Conservation (phyloP, 139 green algal species). For the Ettlia oleoabundans region DNA sequence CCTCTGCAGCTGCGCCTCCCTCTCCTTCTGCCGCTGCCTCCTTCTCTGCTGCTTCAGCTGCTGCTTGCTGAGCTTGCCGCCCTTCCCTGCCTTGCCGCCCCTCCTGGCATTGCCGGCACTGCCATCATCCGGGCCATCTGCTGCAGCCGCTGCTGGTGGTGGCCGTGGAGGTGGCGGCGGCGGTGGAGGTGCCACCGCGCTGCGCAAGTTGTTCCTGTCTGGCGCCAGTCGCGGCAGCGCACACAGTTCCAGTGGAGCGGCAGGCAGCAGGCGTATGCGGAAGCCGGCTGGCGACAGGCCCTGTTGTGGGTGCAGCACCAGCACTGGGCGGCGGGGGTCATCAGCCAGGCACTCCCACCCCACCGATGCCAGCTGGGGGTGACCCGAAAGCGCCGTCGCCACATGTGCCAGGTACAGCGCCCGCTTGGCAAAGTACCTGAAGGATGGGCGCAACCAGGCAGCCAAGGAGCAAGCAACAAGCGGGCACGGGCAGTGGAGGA, state of each 20-base stretch:
- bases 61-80: not conserved
- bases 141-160: not conserved
- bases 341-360: slow-evolving; percentile 41
- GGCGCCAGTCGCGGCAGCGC: slow-evolving; percentile 61
- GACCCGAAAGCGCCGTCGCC: slow-evolving; percentile 40
- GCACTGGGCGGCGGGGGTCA: slow-evolving; percentile 60
- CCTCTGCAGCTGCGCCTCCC: not conserved
- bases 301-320: slow-evolving; percentile 48
- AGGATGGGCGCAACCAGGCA: no score
- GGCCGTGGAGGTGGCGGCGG: not conserved
- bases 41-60: not conserved
- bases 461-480: no score
- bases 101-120: slow-evolving; percentile 1
- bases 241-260: slow-evolving; percentile 43
- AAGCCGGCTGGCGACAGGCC: slow-evolving; percentile 11
- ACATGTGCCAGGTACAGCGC: slow-evolving; percentile 68
- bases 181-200: not conserved
- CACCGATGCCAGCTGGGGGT: slow-evolving; percentile 38
- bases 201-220: slow-evolving; percentile 57
- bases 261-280: slow-evolving; percentile 54
- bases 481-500: no score
- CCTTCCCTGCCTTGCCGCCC: not conserved
- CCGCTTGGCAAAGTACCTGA: slow-evolving; percentile 74
- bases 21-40: not conserved
- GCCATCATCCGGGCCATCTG: slow-evolving; percentile 9